Percentiles rank a stretch among this genome's conserved stretches.
phyloP scores from a whole-genome alignment of 1,284 basidiomycete genomes.

The Austroboletus niveus region DNA sequence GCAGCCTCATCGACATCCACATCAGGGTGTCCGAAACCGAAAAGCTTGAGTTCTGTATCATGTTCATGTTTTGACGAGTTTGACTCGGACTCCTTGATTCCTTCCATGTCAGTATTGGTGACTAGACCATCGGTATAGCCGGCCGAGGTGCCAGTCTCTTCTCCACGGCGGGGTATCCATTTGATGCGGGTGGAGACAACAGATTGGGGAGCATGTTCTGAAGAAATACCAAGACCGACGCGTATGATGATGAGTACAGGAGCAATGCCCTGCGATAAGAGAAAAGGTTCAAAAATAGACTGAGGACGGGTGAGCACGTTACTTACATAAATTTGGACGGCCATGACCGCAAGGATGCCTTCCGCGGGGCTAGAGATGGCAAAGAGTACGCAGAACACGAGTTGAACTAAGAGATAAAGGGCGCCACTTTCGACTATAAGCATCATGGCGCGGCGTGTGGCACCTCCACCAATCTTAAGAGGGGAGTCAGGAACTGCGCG shows the following conservation, averaged over 20 bases:
- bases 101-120: conserved; percentile 19
- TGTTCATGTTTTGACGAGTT: conserved; percentile 6
- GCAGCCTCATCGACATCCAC: neutral
- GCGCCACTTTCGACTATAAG: conserved; percentile 42
- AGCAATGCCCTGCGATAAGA: conserved; percentile 26
- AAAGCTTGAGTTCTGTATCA: conserved; percentile 9
- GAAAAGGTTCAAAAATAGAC: neutral
- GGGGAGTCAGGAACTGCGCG: conserved; percentile 6
- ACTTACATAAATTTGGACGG: conserved; percentile 42
- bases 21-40: neutral
- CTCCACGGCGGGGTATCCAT: conserved; percentile 16
- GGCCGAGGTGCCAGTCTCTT: conserved; percentile 10
- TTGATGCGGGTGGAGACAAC: conserved; percentile 24
- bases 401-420: conserved; percentile 40
- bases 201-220: conserved; percentile 21
- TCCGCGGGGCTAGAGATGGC: conserved; percentile 35
- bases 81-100: conserved; percentile 9
- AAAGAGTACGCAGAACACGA: conserved; percentile 41
- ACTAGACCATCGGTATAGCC: conserved; percentile 20
- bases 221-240: conserved; percentile 29
- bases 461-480: conserved; percentile 10
- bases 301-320: neutral
- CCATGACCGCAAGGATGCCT: conserved; percentile 35
- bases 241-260: conserved; percentile 35
- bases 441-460: conserved; percentile 23